Base-by-base conservation (phyloP, 2,329 filamentous ascomycete genomes). In the Sarocladiaceae sp. region DNA sequence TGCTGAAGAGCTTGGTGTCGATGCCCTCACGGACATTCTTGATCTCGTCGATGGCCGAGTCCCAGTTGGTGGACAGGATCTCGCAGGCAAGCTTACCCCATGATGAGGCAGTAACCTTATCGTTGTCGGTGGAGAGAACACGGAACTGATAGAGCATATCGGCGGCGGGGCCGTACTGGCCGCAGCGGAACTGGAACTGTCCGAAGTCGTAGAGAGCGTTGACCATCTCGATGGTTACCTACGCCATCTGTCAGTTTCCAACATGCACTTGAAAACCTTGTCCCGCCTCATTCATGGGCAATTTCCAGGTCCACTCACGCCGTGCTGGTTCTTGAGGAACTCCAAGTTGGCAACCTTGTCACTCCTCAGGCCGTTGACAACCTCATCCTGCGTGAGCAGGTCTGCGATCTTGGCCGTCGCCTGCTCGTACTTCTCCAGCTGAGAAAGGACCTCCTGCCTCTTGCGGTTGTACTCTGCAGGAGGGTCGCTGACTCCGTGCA, bases 271-370 rank as follows among this genome's bases (percentile, higher is more conserved):
- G n/a, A n/a, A n/a, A n/a, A n/a, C n/a, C n/a, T n/a, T n/a, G 29
- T 45, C 42, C 16, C 31, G 9, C 45, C 37, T 19, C 34, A 15
- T 6, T 4, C n/a, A n/a, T 20, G 4, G 12, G 12, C 3, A 15
- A 39, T 32, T 39, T 51, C 34, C 15, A 27, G 40, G 26, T 48
- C 47, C 53, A 24, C 80, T 61, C 72, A 85, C 93, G 53, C 84
- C 87, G 68, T 98, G 91, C 60, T 93, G 85, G 69, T 95, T 93
- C 77, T 97, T 95, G 53, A 98, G 72, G 65, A 91, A 98, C 65
- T 91, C 88, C 83, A 98, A 84, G 75, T 98, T 98, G 70, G 91
- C 90, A 62, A 90, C 88, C 78, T 98, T 98, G 77, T 98, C 93
- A 65, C 86, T 93, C 57, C 93, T 78, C 60, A 98, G 76, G 62